phyloP scores from a whole-genome alignment of 108 stramenopile species.

The Seminavis robusta region DNA sequence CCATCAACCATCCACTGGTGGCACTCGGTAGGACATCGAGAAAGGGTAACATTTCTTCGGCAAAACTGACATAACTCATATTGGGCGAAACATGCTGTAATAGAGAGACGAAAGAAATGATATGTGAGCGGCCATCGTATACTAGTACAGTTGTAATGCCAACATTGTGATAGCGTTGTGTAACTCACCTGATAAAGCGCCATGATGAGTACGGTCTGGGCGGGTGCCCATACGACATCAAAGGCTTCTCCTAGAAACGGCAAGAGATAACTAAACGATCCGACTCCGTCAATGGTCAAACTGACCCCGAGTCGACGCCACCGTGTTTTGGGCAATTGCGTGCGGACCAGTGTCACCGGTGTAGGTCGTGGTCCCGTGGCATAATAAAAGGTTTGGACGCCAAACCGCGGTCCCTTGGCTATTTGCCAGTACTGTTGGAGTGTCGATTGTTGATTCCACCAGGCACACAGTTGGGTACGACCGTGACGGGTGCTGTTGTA shows the following conservation, averaged over 20 bases:
- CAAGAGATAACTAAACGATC: constrained; percentile 70
- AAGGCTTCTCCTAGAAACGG: constrained; percentile 83
- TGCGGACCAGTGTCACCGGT: constrained; percentile 49
- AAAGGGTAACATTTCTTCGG: constrained; percentile 90
- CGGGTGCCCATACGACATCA: constrained; percentile 90
- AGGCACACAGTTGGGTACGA: constrained; percentile 35
- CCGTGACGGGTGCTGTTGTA: constrained; percentile 60
- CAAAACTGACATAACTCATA: constrained; percentile 71
- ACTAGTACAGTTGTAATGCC: no score
- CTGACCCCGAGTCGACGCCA: constrained; percentile 64
- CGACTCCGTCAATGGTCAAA: constrained; percentile 77
- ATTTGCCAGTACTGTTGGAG: no score
- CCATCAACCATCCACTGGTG: constrained; percentile 82
- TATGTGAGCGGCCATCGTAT: no score
- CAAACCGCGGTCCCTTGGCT: constrained; percentile 29
- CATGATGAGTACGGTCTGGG: constrained; percentile 75
- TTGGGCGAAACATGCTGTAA: no score
- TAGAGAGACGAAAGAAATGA: no score
- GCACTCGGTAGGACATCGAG: constrained; percentile 91
- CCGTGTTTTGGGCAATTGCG: constrained; percentile 54
- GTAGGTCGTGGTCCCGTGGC: constrained; percentile 77
- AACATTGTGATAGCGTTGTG: no score
- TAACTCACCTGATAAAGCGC: constrained; percentile 81
- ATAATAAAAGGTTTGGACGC: constrained; percentile 68
- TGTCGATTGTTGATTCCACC: no score